Percentiles rank a stretch among this genome's conserved stretches.
Conservation (phyloP, 2,329 filamentous ascomycete species). For the Periconia sp. region DNA sequence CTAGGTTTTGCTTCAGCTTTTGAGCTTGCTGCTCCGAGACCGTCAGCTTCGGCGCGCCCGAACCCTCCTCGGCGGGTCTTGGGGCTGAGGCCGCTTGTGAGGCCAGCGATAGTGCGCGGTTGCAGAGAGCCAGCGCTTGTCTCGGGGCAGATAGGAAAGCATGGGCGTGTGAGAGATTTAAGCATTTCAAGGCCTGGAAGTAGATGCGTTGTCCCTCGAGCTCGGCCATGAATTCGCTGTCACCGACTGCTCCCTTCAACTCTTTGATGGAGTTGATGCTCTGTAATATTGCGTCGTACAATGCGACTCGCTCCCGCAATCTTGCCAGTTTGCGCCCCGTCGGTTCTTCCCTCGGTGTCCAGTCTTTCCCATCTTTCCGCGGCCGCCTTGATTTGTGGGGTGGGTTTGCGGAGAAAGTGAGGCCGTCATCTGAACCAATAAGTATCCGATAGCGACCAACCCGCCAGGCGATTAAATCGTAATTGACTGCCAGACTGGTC, state of each 20-base stretch:
- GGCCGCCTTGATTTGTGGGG: conserved; percentile 56
- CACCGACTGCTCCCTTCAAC: conserved; percentile 84
- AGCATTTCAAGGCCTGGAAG: conserved; percentile 85
- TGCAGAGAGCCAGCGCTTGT: conserved; percentile 83
- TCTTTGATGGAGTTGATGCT: conserved; percentile 82
- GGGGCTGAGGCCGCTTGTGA: conserved; percentile 51
- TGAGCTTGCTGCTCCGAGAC: conserved; percentile 62
- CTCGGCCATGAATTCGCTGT: conserved; percentile 73
- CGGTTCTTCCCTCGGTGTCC: conserved; percentile 61
- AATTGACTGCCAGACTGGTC: conserved; percentile 90
- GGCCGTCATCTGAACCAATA: conserved; percentile 79
- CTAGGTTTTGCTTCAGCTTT: conserved; percentile 63
- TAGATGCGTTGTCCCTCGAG: conserved; percentile 79
- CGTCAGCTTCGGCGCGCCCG: conserved; percentile 65
- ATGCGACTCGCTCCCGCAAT: conserved; percentile 80
- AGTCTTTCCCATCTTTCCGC: conserved; percentile 53
- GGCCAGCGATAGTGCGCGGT: conserved; percentile 68
- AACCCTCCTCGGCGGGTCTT: conserved; percentile 37
- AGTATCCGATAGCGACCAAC: conserved; percentile 90
- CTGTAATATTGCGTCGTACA: conserved; percentile 90
- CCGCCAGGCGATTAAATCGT: conserved; percentile 90
- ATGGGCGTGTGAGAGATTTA: conserved; percentile 85
- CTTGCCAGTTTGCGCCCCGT: conserved; percentile 75
- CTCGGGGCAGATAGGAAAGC: conserved; percentile 69
- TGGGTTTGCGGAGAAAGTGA: conserved; percentile 57